Evolutionary conservation across 164 flowering plant species (phyloP).

Genomic region (Sextonia rubra): DNA sequence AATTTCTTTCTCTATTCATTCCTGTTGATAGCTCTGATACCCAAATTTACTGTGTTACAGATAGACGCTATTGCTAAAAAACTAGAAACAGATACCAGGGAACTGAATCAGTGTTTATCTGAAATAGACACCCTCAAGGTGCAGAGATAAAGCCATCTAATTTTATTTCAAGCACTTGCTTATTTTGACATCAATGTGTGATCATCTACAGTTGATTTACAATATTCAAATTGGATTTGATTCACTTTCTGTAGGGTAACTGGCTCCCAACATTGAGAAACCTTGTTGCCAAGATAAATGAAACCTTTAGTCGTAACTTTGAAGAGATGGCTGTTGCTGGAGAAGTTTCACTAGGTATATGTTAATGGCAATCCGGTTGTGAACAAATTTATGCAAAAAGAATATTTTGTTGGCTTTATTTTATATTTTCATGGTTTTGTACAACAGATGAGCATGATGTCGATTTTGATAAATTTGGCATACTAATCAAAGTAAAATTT

Average conservation of each 20-base stretch:
- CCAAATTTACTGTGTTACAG: slow-evolving; percentile 31
- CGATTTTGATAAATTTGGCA: slow-evolving; percentile 84
- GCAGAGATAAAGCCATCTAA: background rate
- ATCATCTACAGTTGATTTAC: background rate
- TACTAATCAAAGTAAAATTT: slow-evolving; percentile 95
- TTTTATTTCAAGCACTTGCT: background rate
- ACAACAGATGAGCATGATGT: slow-evolving; percentile 75
- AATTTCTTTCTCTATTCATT: background rate
- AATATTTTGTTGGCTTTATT: slow-evolving; percentile 1
- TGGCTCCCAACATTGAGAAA: slow-evolving; percentile 91
- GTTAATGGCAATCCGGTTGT: background rate
- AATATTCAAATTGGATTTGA: slow-evolving; percentile 1
- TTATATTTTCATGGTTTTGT: slow-evolving; percentile 6
- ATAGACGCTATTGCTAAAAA: slow-evolving; percentile 45
- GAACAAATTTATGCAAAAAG: background rate
- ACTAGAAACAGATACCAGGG: slow-evolving; percentile 48
- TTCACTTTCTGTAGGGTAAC: slow-evolving; percentile 41
- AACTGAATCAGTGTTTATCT: slow-evolving; percentile 34
- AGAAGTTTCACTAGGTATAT: slow-evolving; percentile 81
- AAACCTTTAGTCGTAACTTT: slow-evolving; percentile 82
- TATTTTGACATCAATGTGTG: background rate
- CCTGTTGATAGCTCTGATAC: slow-evolving; percentile 7
- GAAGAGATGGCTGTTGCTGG: slow-evolving; percentile 99
- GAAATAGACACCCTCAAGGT: slow-evolving; percentile 73
- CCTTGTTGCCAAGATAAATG: slow-evolving; percentile 79